These are phyloP conservation scores for Blastomyces parvus DNA, from an alignment of 2,329 filamentous ascomycete species.

Conservation along the genomic window DNA sequence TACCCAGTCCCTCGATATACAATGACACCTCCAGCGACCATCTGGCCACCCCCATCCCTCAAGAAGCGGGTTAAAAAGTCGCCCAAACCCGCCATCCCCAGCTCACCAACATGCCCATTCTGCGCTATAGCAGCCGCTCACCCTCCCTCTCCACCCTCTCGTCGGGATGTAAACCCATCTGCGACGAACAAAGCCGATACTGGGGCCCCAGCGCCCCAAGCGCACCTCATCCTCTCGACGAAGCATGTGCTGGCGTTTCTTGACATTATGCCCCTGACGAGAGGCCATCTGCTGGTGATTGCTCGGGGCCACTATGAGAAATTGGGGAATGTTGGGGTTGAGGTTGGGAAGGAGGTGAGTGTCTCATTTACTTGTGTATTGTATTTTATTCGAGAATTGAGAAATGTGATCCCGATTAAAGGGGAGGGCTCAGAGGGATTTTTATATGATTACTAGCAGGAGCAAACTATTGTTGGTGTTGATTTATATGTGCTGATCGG, in stretches of 20 bases:
- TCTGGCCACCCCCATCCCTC: not conserved
- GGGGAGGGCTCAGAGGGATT: not conserved
- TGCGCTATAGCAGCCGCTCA: constrained; percentile 48
- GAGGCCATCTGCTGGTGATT: constrained; percentile 73
- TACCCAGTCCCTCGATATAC: not conserved
- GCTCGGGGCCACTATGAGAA: constrained; percentile 69
- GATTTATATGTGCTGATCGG: not conserved
- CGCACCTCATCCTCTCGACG: constrained; percentile 64
- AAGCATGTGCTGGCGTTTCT: constrained; percentile 74
- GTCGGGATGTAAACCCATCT: constrained; percentile 10
- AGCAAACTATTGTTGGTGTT: not conserved
- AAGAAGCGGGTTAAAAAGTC: not conserved
- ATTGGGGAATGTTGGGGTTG: constrained; percentile 57
- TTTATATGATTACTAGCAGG: not conserved
- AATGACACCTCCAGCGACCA: not conserved
- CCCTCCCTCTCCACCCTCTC: constrained; percentile 29
- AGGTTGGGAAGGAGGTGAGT: constrained; percentile 59
- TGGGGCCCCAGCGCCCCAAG: constrained; percentile 10
- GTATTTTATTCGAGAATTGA: not conserved
- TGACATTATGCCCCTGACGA: constrained; percentile 81
- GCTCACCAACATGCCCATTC: constrained; percentile 42
- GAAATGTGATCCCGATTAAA: not conserved
- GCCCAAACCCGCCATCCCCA: not conserved
- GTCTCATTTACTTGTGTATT: constrained; percentile 13
- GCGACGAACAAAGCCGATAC: not conserved